Evolutionary conservation across 495 filamentous ascomycete genomes (phyloP).

Genomic region (Podospora appendiculata): DNA sequence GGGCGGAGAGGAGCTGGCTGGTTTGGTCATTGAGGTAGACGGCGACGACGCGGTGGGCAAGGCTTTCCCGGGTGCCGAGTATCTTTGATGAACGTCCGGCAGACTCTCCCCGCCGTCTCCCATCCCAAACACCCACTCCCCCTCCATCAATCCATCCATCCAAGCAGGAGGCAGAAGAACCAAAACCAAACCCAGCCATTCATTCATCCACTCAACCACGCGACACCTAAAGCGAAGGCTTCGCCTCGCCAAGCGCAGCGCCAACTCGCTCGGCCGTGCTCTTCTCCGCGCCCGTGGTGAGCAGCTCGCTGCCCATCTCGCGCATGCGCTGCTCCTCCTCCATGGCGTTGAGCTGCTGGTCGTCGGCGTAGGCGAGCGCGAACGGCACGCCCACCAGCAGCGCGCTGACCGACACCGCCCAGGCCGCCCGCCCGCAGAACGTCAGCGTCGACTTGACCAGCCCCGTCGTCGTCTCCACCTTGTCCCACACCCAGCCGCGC

Average conservation of each 20-base stretch:
- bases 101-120: no score
- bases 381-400: slow-evolving; percentile 88
- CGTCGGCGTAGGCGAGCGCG: slow-evolving; percentile 86
- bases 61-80: no score
- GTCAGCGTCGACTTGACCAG: slow-evolving; percentile 54
- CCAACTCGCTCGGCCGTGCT: slow-evolving; percentile 27
- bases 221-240: slow-evolving; percentile 21
- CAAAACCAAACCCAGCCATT: no score
- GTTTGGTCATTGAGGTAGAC: no score
- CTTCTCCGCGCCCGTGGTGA: slow-evolving; percentile 22
- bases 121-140: no score
- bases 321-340: slow-evolving; percentile 94
- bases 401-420: slow-evolving; percentile 78
- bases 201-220: no score
- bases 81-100: no score
- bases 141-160: no score
- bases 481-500: slow-evolving; percentile 58
- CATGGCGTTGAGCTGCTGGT: slow-evolving; percentile 93
- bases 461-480: slow-evolving; percentile 43
- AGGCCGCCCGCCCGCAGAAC: slow-evolving; percentile 75
- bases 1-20: no score
- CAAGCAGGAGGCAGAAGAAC: no score
- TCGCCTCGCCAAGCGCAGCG: slow-evolving; percentile 22
- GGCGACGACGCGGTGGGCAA: no score
- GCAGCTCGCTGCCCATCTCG: slow-evolving; percentile 53